Evolutionary conservation across 306 rosid genomes (phyloP).

Genomic region (Cucumis sativus): Cucumber_9930_V3 NC_026658.2:5462001-5462500

Average conservation of each 20-base stretch:
- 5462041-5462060: conserved; percentile 59
- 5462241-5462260: conserved; percentile 78
- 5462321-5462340: conserved; percentile 11
- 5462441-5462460: conserved; percentile 87
- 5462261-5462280: conserved; percentile 77
- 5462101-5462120: background rate
- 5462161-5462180: conserved; percentile 40
- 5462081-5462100: conserved; percentile 9
- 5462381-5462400: background rate
- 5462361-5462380: conserved; percentile 6
- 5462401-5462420: conserved; percentile 3
- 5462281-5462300: conserved; percentile 97
- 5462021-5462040: conserved; percentile 54
- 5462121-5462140: background rate
- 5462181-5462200: conserved; percentile 43
- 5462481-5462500: conserved; percentile 90
- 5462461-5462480: conserved; percentile 86
- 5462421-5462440: conserved; percentile 75
- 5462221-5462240: conserved; percentile 49
- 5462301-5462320: conserved; percentile 98
- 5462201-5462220: conserved; percentile 28
- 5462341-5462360: background rate
- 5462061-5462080: conserved; percentile 38
- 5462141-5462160: background rate
- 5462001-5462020: conserved; percentile 37